Percentiles rank a stretch among this genome's conserved stretches.
These are phyloP conservation scores for Phaseolus lunatus DNA, from an alignment of 306 rosid species.

Conservation along the genomic window DNA sequence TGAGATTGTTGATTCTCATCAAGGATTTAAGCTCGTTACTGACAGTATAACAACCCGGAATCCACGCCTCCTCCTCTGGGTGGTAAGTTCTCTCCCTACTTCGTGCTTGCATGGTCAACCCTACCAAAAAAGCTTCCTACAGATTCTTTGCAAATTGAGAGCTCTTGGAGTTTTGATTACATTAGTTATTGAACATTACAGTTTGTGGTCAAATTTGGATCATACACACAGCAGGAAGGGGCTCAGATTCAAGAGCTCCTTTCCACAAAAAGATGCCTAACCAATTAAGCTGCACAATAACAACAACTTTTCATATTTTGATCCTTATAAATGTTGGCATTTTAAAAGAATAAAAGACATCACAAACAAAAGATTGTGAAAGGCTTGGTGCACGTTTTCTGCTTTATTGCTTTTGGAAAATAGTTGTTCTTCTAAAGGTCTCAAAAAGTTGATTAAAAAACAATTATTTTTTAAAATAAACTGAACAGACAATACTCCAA, in stretches of 20 bases:
- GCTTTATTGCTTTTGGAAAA: not conserved
- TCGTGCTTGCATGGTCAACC: conserved; percentile 34
- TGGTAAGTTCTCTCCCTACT: conserved; percentile 68
- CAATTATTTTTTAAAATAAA: not conserved
- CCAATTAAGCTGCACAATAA: conserved; percentile 2
- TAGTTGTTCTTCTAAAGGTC: not conserved
- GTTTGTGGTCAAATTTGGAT: conserved; percentile 14
- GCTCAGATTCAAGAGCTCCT: conserved; percentile 28
- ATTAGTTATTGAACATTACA: conserved; percentile 3
- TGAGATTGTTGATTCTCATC: conserved; percentile 93
- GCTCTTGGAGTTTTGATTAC: conserved; percentile 32
- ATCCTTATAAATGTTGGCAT: not conserved
- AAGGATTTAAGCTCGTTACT: conserved; percentile 95
- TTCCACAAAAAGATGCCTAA: not conserved
- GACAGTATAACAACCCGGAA: conserved; percentile 93
- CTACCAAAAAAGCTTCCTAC: conserved; percentile 26
- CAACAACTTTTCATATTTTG: not conserved
- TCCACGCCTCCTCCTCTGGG: conserved; percentile 92
- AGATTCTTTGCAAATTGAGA: conserved; percentile 1
- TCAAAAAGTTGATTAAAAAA: not conserved
- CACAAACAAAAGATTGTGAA: conserved; percentile 5
- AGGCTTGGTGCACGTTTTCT: not conserved
- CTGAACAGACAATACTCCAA: not conserved
- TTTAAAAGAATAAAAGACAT: conserved; percentile 11
- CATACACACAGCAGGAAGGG: not conserved